Evolutionary conservation across 495 filamentous ascomycete genomes (phyloP), one percentile per base, ranked within the genome.

Genomic region (Durotheca rogersii): DNA sequence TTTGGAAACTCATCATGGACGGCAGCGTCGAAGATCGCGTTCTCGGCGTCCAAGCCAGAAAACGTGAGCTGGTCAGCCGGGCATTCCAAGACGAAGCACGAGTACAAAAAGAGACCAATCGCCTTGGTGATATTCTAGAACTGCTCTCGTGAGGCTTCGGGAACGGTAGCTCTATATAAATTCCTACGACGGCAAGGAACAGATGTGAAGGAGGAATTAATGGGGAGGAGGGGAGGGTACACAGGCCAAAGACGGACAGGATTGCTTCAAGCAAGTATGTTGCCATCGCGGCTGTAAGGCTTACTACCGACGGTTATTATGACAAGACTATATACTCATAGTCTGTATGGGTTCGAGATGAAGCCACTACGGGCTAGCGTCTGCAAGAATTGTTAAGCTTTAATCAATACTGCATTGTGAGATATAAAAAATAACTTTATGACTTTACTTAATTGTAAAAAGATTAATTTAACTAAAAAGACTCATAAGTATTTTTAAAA

Each of bases 21-120:
- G 81, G 76, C 12, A 88, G 78, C 15, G 82, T 97, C n/a, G 91
- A 97, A 66, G 88, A 96, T 60, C 74, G 83, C 0, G 89, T 95
- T 33, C 72, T 95, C 19, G 73, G 80, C n/a, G 79, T 95, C 31
- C 91, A 97, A 68, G 75, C 77, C 32, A 79, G 84, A 49, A 96
- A 97, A 75, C 75, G 91, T 25, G 78, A 85, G 61, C 65, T 97
- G 38, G 89, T 92, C 65, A 77, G 74, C 25, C 79, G 85, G 58
- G 90, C 90, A 0, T 88, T 92, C 62, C 75, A 81, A 41, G 88
- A 91, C 60, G 73, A 72, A 56, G 54, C 49, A 19, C 58, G 64
- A 19, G 64, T 69, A 37, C 64, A 67, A 72, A 72, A 58, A 65
- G 72, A 78, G 69, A 55, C 61, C 0, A 70, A 62, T 51, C 71